A percentile compares a stretch with the other conserved stretches of the same genome.
Conservation (phyloP, 2,329 filamentous ascomycete species). For the Neonectria coccinea region DNA sequence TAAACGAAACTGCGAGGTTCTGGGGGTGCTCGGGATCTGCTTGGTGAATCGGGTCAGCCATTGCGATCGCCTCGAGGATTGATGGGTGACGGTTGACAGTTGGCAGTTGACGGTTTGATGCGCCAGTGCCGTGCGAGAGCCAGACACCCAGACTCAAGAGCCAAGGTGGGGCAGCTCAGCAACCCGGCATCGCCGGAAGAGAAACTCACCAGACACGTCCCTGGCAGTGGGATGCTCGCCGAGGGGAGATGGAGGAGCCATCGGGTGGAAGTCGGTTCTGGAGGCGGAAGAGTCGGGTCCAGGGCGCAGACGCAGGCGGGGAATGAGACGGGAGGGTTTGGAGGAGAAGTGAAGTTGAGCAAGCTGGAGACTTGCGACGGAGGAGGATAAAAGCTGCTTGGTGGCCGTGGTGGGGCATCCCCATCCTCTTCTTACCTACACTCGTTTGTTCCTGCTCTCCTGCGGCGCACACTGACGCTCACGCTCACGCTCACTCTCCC, state of each 20-base stretch:
- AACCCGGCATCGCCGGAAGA: constrained; percentile 42
- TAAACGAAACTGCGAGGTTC: constrained; percentile 26
- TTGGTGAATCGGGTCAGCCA: constrained; percentile 34
- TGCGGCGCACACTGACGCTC: constrained; percentile 9
- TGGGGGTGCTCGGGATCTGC: constrained; percentile 30
- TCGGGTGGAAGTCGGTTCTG: constrained; percentile 31
- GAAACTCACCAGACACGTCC: constrained; percentile 43
- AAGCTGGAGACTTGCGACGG: constrained; percentile 40
- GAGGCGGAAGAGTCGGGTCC: constrained; percentile 25
- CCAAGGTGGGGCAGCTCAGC: constrained; percentile 44
- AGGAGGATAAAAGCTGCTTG: constrained; percentile 45
- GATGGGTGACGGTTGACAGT: constrained; percentile 6
- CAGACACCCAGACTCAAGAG: constrained; percentile 10
- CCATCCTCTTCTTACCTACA: constrained; percentile 32
- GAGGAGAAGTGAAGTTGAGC: constrained; percentile 38
- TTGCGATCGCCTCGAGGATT: constrained; percentile 31
- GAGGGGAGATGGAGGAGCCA: constrained; percentile 38
- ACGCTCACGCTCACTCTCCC: not conserved
- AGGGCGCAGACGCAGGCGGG: constrained; percentile 26
- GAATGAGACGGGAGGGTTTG: constrained; percentile 33
- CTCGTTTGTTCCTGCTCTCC: constrained; percentile 16
- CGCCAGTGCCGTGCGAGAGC: constrained; percentile 18
- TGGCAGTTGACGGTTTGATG: constrained; percentile 18
- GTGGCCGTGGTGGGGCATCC: constrained; percentile 44
- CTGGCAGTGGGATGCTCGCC: constrained; percentile 35